A percentile compares a stretch with the other conserved stretches of the same genome.
Evolutionary conservation across 2,329 filamentous ascomycete species (phyloP).

Genomic region (Elsinoe fawcettii): DNA sequence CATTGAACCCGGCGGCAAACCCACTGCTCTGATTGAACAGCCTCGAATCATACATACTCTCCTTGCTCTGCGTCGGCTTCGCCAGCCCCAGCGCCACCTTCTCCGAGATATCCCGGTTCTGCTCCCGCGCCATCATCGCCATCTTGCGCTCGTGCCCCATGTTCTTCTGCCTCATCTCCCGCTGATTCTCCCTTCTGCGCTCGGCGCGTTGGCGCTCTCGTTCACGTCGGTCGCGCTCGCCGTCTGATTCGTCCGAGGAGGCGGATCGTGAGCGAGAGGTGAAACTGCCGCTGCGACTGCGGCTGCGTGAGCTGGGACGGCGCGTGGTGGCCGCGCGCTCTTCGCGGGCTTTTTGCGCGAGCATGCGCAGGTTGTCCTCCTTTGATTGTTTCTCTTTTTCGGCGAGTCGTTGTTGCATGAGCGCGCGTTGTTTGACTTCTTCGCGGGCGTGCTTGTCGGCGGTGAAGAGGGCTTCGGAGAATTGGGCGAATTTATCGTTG

Average conservation of each 20-base stretch:
- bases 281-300: conserved; percentile 22
- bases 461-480: conserved; percentile 88
- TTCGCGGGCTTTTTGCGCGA: conserved; percentile 87
- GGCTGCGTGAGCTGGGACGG: conserved; percentile 23
- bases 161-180: conserved; percentile 82
- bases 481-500: conserved; percentile 97
- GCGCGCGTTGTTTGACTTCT: conserved; percentile 81
- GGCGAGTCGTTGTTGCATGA: conserved; percentile 92
- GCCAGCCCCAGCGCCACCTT: conserved; percentile 91
- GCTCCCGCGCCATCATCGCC: conserved; percentile 88
- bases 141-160: conserved; percentile 92
- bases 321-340: conserved; percentile 43
- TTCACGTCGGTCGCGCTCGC: conserved; percentile 48
- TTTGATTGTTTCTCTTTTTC: conserved; percentile 95
- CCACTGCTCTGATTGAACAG: conserved; percentile 92
- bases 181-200: conserved; percentile 70
- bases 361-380: conserved; percentile 77
- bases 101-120: conserved; percentile 93
- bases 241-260: conserved; percentile 46
- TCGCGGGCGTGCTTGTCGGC: conserved; percentile 92
- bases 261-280: conserved; percentile 27
- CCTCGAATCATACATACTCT: conserved; percentile 94
- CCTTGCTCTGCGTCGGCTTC: conserved; percentile 84
- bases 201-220: conserved; percentile 72
- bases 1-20: conserved; percentile 83